phyloP scores from a whole-genome alignment of 352 stramenopile genomes.

The Albugo laibachii region DNA sequence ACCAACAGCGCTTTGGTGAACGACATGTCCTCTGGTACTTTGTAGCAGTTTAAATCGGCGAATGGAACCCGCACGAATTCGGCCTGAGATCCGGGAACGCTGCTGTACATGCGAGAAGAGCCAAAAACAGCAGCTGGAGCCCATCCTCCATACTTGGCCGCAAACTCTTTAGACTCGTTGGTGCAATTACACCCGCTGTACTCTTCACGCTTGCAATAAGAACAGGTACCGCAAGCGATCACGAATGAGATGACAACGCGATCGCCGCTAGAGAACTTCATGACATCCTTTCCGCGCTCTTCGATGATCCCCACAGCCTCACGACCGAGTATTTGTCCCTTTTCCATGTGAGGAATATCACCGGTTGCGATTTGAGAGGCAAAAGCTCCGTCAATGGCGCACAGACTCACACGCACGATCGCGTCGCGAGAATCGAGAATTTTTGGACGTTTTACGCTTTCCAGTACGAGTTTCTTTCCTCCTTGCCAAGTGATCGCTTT shows the following conservation, averaged over 20 bases:
- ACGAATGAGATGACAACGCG: conserved; percentile 58
- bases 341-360: conserved; percentile 21
- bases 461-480: conserved; percentile 24
- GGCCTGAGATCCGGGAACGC: conserved; percentile 40
- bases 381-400: conserved; percentile 36
- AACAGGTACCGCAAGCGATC: conserved; percentile 44
- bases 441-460: conserved; percentile 32
- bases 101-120: conserved; percentile 23
- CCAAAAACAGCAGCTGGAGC: conserved; percentile 41
- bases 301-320: conserved; percentile 48
- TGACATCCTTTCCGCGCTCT: conserved; percentile 22
- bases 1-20: conserved; percentile 51
- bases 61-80: conserved; percentile 62
- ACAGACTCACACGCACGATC: conserved; percentile 42
- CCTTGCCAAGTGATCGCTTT: conserved; percentile 35
- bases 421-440: conserved; percentile 27
- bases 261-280: conserved; percentile 32
- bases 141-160: conserved; percentile 38
- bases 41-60: conserved; percentile 46
- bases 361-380: conserved; percentile 18
- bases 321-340: conserved; percentile 40
- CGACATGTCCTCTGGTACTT: conserved; percentile 23
- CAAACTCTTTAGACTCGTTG: conserved; percentile 46
- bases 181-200: conserved; percentile 51
- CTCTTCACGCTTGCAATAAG: conserved; percentile 32